phyloP scores from a whole-genome alignment of 306 rosid genomes.

The Castanea crenata region DNA sequence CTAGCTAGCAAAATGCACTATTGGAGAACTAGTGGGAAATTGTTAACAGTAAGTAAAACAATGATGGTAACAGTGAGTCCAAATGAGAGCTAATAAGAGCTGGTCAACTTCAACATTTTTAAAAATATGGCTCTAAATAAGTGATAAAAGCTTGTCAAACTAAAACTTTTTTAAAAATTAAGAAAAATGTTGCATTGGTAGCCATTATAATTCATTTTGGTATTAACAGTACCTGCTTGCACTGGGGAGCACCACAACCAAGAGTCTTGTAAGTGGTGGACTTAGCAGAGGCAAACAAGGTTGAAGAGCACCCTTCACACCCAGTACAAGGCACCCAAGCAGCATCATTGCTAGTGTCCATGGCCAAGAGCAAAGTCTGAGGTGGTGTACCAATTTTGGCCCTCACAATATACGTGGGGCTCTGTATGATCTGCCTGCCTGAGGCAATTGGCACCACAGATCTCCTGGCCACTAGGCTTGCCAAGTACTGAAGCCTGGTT shows the following conservation, averaged over 20 bases:
- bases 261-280: constrained; percentile 52
- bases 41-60: too few relatives aligned
- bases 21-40: too few relatives aligned
- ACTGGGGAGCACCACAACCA: constrained; percentile 55
- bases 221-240: constrained; percentile 60
- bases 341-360: constrained; percentile 84
- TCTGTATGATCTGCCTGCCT: constrained; percentile 73
- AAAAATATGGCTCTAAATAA: too few relatives aligned
- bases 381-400: constrained; percentile 77
- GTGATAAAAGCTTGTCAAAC: too few relatives aligned
- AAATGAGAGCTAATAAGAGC: too few relatives aligned
- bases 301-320: constrained; percentile 68
- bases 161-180: too few relatives aligned
- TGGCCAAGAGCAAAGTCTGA: constrained; percentile 74
- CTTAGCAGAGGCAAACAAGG: constrained; percentile 40
- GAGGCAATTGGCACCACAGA: constrained; percentile 80
- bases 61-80: too few relatives aligned
- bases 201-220: too few relatives aligned
- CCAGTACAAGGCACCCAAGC: constrained; percentile 88
- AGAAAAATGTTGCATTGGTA: too few relatives aligned
- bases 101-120: neutral
- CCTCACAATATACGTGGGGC: constrained; percentile 71
- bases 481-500: constrained; percentile 50
- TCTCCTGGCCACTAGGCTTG: constrained; percentile 50
- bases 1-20: too few relatives aligned